Evolutionary conservation across 176 grass and related monocot species (phyloP).

Genomic region (Cenchrus fungigraminus): DNA sequence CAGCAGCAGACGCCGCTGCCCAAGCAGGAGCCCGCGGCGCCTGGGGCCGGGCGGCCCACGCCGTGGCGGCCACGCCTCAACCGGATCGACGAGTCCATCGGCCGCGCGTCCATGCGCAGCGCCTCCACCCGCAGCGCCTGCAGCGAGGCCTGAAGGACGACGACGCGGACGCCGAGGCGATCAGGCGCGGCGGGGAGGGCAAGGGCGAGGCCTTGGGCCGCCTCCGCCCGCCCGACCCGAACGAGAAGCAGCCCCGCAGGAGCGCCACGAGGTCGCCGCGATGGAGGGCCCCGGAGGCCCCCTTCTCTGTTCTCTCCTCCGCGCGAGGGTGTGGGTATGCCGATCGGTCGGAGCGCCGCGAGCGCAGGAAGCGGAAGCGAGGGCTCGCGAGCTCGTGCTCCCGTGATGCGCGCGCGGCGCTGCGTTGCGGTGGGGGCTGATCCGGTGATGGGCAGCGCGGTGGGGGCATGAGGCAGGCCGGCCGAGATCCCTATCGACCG

Average conservation of each 20-base stretch:
- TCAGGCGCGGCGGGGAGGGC: conserved; percentile 43
- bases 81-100: conserved; percentile 79
- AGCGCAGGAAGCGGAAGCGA: neutral
- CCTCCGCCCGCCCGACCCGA: conserved; percentile 57
- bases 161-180: neutral
- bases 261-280: conserved; percentile 42
- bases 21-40: too few species aligned
- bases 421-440: neutral
- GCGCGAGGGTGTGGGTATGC: neutral
- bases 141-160: conserved; percentile 21
- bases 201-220: conserved; percentile 52
- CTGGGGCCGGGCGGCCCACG: neutral
- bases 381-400: neutral
- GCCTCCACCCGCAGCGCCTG: conserved; percentile 34
- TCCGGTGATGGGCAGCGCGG: conserved; percentile 9
- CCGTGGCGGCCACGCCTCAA: conserved; percentile 65
- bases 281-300: conserved; percentile 4
- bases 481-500: conserved; percentile 52
- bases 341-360: neutral
- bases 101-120: conserved; percentile 56
- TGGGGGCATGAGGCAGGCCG: neutral
- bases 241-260: conserved; percentile 59
- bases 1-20: neutral
- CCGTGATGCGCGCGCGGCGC: conserved; percentile 25
- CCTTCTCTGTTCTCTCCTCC: neutral